phyloP scores from a whole-genome alignment of 192 early-diverging fungal species.

The Backusella westeae region DNA sequence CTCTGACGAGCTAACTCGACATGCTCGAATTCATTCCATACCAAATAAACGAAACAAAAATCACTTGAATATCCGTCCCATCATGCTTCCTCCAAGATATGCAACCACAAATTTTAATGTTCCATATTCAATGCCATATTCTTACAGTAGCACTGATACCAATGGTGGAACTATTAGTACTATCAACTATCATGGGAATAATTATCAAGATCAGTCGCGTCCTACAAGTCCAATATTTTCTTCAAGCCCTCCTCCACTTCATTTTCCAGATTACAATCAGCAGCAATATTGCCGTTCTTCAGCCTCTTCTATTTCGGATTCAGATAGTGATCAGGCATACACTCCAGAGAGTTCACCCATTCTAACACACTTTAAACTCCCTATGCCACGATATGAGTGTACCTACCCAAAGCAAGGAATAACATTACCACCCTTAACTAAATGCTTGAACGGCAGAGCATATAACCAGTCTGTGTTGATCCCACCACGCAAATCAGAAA shows the following conservation, averaged over 20 bases:
- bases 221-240: not conserved
- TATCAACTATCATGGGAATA: not conserved
- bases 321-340: slow-evolving; percentile 22
- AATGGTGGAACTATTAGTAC: not conserved
- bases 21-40: slow-evolving; percentile 49
- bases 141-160: not conserved
- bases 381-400: not conserved
- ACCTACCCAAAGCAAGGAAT: not conserved
- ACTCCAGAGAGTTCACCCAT: slow-evolving; percentile 43
- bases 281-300: not conserved
- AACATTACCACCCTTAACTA: not conserved
- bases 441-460: not conserved
- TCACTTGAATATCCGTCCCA: not conserved
- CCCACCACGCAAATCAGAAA: slow-evolving; percentile 6
- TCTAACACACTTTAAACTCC: slow-evolving; percentile 2
- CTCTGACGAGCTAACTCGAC: slow-evolving; percentile 66
- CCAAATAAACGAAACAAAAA: slow-evolving; percentile 20
- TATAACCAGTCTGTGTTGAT: not conserved
- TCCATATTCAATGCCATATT: not conserved
- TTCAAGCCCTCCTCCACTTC: not conserved
- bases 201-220: not conserved
- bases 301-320: not conserved
- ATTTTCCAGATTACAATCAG: slow-evolving; percentile 12
- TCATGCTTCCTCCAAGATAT: slow-evolving; percentile 15
- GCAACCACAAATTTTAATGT: not conserved